phyloP scores from a whole-genome alignment of 2,329 filamentous ascomycete genomes.

The Hymenoscyphus repandus region DNA sequence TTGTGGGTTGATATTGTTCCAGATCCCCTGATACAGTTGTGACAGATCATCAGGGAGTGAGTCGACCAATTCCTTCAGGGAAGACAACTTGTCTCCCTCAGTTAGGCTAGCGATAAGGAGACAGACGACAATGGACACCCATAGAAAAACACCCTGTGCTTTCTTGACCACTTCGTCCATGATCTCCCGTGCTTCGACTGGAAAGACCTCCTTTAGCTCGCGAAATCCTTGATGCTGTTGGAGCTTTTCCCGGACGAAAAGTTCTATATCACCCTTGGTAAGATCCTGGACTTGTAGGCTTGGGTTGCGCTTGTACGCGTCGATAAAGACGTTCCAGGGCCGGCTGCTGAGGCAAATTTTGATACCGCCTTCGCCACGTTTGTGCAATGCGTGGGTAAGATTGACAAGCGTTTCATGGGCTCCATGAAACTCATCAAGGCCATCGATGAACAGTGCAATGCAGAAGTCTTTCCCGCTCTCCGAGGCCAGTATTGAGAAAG shows the following conservation, averaged over 20 bases:
- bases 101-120: neutral
- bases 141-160: neutral
- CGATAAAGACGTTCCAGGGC: neutral
- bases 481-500: neutral
- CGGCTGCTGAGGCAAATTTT: neutral
- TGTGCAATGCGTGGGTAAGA: neutral
- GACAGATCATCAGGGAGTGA: neutral
- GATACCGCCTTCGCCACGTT: neutral
- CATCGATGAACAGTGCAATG: neutral
- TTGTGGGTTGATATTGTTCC: neutral
- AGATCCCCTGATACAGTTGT: neutral
- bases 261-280: neutral
- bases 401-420: neutral
- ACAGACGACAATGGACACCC: neutral
- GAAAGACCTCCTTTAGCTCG: neutral
- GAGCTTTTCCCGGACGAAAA: neutral
- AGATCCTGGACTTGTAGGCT: neutral
- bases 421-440: neutral
- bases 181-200: neutral
- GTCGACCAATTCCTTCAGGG: neutral
- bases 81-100: neutral
- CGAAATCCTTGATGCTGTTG: neutral
- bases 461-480: neutral
- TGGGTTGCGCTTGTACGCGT: neutral
- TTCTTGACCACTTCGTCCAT: neutral